Evolutionary conservation across 495 filamentous ascomycete species (phyloP).

Genomic region (Lasiosphaeria ovina): DNA sequence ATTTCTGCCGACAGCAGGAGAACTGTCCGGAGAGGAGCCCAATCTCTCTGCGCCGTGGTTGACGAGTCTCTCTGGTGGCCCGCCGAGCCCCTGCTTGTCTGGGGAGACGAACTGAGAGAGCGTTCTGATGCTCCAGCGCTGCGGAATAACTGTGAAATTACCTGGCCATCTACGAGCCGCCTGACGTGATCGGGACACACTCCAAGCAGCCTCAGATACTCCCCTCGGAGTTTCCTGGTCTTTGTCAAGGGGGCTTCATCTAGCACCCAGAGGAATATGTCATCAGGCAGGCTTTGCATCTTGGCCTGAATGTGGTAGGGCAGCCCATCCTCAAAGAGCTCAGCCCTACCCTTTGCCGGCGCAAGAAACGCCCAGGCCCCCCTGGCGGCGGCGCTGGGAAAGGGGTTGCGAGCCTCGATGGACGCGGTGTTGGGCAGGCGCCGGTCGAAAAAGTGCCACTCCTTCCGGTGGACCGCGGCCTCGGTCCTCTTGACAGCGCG

Average conservation of each 20-base stretch:
- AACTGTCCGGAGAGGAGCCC: slow-evolving; percentile 33
- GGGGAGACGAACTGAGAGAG: slow-evolving; percentile 14
- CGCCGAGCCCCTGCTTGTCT: not conserved
- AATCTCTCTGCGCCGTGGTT: slow-evolving; percentile 32
- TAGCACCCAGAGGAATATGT: slow-evolving; percentile 72
- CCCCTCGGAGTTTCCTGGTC: slow-evolving; percentile 58
- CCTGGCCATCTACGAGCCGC: slow-evolving; percentile 36
- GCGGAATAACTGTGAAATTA: slow-evolving; percentile 40
- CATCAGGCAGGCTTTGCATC: slow-evolving; percentile 58
- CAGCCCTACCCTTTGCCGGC: slow-evolving; percentile 53
- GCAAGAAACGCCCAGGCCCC: slow-evolving; percentile 41
- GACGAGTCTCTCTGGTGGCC: slow-evolving; percentile 15
- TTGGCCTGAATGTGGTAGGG: slow-evolving; percentile 57
- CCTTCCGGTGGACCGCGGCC: slow-evolving; percentile 56
- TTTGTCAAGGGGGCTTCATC: slow-evolving; percentile 61
- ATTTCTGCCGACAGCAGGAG: slow-evolving; percentile 34
- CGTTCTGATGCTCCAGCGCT: slow-evolving; percentile 39
- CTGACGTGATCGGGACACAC: slow-evolving; percentile 37
- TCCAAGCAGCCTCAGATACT: slow-evolving; percentile 56
- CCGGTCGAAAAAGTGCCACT: slow-evolving; percentile 66
- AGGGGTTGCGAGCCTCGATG: slow-evolving; percentile 35
- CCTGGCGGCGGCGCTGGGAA: slow-evolving; percentile 30
- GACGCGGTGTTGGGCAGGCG: not conserved
- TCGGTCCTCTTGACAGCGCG: slow-evolving; percentile 75
- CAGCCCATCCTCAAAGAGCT: slow-evolving; percentile 67